Evolutionary conservation across 2,329 filamentous ascomycete species (phyloP).

Genomic region (Penicillium expansum): DNA sequence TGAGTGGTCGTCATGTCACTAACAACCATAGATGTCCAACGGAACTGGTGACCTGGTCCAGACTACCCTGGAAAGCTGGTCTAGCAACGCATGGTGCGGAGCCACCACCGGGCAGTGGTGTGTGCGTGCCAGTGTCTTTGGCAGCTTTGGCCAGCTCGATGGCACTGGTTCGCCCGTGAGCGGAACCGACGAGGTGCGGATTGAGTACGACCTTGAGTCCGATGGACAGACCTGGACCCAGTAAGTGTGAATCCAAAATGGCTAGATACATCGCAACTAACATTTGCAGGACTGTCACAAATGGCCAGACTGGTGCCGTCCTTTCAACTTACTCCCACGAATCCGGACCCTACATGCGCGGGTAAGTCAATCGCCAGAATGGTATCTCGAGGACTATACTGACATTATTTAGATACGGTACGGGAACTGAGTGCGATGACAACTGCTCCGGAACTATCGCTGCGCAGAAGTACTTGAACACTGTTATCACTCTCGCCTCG

Average conservation of each 20-base stretch:
- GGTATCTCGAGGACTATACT: not conserved
- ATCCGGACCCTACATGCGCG: slow-evolving; percentile 40
- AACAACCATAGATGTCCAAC: slow-evolving; percentile 38
- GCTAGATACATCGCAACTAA: not conserved
- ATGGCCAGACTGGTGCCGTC: slow-evolving; percentile 34
- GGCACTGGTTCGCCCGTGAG: slow-evolving; percentile 17
- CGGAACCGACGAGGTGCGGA: slow-evolving; percentile 33
- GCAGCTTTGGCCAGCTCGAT: slow-evolving; percentile 43
- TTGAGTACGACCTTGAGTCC: slow-evolving; percentile 26
- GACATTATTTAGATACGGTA: slow-evolving; percentile 29
- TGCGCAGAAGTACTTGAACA: slow-evolving; percentile 41
- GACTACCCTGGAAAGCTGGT: slow-evolving; percentile 44
- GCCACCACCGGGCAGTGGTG: slow-evolving; percentile 42
- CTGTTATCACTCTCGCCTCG: slow-evolving; percentile 38
- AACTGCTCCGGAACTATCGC: slow-evolving; percentile 41
- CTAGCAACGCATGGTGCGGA: slow-evolving; percentile 44
- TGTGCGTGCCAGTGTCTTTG: slow-evolving; percentile 43
- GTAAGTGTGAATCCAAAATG: slow-evolving; percentile 12
- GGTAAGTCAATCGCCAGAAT: slow-evolving; percentile 11
- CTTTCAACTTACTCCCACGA: slow-evolving; percentile 37
- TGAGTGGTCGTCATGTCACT: not conserved
- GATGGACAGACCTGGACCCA: slow-evolving; percentile 33
- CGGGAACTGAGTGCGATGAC: slow-evolving; percentile 43
- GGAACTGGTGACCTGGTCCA: slow-evolving; percentile 46
- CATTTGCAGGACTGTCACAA: slow-evolving; percentile 31